Percentiles rank a stretch among this genome's conserved stretches.
Evolutionary conservation across 1,284 basidiomycete species (phyloP).

Genomic region (Apiotrichum mycotoxinovorans): DNA sequence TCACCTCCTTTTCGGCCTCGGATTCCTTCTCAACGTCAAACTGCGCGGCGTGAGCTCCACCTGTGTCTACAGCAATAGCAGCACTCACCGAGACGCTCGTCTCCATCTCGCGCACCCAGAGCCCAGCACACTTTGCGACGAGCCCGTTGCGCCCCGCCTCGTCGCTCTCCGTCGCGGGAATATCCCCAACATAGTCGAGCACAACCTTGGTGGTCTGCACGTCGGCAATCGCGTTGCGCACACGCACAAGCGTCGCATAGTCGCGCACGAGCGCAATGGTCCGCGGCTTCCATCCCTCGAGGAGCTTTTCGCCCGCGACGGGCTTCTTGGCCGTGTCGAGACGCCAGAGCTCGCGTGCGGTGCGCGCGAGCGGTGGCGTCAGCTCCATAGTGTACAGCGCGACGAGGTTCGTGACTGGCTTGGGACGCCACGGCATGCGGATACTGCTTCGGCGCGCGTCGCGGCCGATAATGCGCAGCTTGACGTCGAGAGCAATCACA

Average conservation of each 20-base stretch:
- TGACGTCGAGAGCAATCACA: constrained; percentile 80
- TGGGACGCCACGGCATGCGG: constrained; percentile 65
- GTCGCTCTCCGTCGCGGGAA: constrained; percentile 41
- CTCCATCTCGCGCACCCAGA: constrained; percentile 81
- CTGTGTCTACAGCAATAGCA: background rate
- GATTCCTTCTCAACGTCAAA: constrained; percentile 52
- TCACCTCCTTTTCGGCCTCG: constrained; percentile 52
- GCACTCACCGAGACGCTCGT: constrained; percentile 64
- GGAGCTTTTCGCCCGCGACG: constrained; percentile 81
- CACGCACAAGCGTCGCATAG: constrained; percentile 64
- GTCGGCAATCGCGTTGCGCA: constrained; percentile 72
- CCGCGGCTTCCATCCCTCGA: constrained; percentile 78
- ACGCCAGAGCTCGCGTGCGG: constrained; percentile 85
- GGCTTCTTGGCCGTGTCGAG: constrained; percentile 91
- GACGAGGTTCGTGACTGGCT: constrained; percentile 35
- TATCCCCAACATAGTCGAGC: constrained; percentile 51
- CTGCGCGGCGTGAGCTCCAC: constrained; percentile 13
- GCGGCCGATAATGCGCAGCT: constrained; percentile 77
- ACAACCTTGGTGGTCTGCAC: constrained; percentile 83
- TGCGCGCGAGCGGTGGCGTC: constrained; percentile 78
- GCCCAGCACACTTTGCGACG: constrained; percentile 61
- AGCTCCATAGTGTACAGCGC: constrained; percentile 76
- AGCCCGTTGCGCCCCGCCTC: constrained; percentile 63
- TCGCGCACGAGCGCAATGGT: constrained; percentile 85
- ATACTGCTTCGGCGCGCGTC: constrained; percentile 67